These are phyloP conservation scores for Musa acuminata DNA, from an alignment of 176 grass and related monocot genomes.

Conservation along the genomic window DNA sequence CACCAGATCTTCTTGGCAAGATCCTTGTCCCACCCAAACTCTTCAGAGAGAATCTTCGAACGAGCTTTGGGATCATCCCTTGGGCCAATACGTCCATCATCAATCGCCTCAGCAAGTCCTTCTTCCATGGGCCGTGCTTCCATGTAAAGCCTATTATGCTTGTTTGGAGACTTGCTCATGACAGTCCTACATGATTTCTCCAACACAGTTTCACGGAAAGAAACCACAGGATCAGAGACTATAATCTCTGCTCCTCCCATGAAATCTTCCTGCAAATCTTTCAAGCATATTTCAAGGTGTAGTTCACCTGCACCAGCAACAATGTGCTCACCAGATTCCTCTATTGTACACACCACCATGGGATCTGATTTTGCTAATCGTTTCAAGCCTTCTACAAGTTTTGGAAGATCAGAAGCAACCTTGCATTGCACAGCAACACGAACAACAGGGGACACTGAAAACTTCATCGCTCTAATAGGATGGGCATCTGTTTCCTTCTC, in stretches of 20 bases:
- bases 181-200: constrained; percentile 75
- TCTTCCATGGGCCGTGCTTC: constrained; percentile 64
- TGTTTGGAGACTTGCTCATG: constrained; percentile 87
- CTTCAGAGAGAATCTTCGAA: constrained; percentile 60
- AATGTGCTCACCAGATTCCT: constrained; percentile 84
- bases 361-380: constrained; percentile 73
- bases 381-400: constrained; percentile 81
- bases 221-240: constrained; percentile 63
- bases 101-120: constrained; percentile 67
- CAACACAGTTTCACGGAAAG: constrained; percentile 87
- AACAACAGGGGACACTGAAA: constrained; percentile 71
- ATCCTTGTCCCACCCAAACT: constrained; percentile 79
- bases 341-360: constrained; percentile 71
- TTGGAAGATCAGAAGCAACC: constrained; percentile 64
- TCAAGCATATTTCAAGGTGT: constrained; percentile 76
- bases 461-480: constrained; percentile 85
- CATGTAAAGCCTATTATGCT: constrained; percentile 80
- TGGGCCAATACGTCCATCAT: constrained; percentile 57
- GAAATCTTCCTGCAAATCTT: constrained; percentile 74
- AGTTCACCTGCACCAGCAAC: constrained; percentile 80
- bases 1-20: constrained; percentile 92
- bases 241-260: constrained; percentile 84
- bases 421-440: constrained; percentile 84
- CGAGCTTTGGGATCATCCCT: constrained; percentile 69
- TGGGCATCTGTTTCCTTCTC: constrained; percentile 64